phyloP scores from a whole-genome alignment of 495 filamentous ascomycete species.

The Lophiotrema nucula region DNA sequence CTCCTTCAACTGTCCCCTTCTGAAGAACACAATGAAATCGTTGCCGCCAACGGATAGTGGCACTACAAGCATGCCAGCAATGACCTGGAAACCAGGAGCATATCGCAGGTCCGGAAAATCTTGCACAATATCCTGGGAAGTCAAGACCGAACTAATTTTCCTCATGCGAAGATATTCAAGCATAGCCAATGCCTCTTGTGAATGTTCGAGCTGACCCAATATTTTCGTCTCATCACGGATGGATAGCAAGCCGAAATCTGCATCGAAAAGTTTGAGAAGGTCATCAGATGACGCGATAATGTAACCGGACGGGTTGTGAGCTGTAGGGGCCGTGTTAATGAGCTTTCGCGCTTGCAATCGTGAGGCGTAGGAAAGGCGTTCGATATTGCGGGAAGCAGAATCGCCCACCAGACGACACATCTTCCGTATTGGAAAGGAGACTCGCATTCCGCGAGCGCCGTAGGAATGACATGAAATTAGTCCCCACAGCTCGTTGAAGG shows the following conservation, averaged over 20 bases:
- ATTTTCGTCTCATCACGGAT: slow-evolving; percentile 89
- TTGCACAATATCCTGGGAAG: slow-evolving; percentile 70
- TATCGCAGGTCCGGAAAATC: slow-evolving; percentile 87
- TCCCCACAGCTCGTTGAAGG: slow-evolving; percentile 83
- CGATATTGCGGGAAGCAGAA: slow-evolving; percentile 82
- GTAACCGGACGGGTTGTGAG: slow-evolving; percentile 84
- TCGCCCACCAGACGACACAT: slow-evolving; percentile 94
- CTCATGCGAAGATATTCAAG: slow-evolving; percentile 82
- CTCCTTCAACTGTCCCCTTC: slow-evolving; percentile 71
- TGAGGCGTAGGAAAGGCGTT: slow-evolving; percentile 82
- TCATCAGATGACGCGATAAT: slow-evolving; percentile 91
- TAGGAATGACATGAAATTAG: slow-evolving; percentile 87
- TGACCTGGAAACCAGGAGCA: slow-evolving; percentile 70
- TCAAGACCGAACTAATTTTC: slow-evolving; percentile 70
- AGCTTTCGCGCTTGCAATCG: slow-evolving; percentile 78
- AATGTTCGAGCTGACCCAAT: slow-evolving; percentile 68
- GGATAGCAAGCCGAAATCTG: slow-evolving; percentile 82
- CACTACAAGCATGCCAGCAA: slow-evolving; percentile 82
- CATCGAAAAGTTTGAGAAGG: slow-evolving; percentile 79
- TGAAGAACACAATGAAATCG: slow-evolving; percentile 93
- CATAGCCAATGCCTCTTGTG: slow-evolving; percentile 82
- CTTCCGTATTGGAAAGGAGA: slow-evolving; percentile 87
- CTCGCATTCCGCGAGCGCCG: slow-evolving; percentile 74
- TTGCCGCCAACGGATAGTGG: slow-evolving; percentile 72
- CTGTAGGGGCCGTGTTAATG: slow-evolving; percentile 74